Evolutionary conservation across 2,329 filamentous ascomycete species (phyloP), one percentile per base, ranked within the genome.

Genomic region (Graphiopsis chlorocephala): DNA sequence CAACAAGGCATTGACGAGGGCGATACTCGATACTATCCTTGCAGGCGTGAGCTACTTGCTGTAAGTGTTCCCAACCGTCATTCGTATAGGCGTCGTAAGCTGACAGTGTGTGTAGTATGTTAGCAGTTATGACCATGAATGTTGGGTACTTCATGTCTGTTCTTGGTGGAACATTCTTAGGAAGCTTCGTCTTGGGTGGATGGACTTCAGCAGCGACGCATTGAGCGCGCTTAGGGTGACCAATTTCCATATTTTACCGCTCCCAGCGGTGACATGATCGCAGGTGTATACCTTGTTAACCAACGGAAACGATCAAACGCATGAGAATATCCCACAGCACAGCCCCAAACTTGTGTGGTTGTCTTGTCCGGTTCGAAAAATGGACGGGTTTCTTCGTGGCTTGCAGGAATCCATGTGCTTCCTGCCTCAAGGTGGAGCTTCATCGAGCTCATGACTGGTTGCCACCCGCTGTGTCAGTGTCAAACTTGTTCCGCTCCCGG

Each of bases 121-220:
- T 96, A 78, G 91, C 90, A 11, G 90, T 95, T 72, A 96, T 94
- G 91, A 92, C 90, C 2, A 88, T 91, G 83, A 94, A 94, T 71
- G 84, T 93, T 15, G 91, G 91, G 12, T 94, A 94, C 75, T 93
- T 93, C 75, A 77, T 91, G 65, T 91, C 90, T 0, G 84, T 93
- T 14, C 82, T 95, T 8, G 88, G 81, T 8, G 89, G 89, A 15
- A 85, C 88, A 1, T 97, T 97, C 73, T 72, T 95, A 20, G 93
- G 93, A n/a, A 74, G 73, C 48, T 70, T 75, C 50, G 65, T 72
- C 8, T 50, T 74, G 29, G 72, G 72, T 2, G 66, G 71, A n/a
- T 74, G 69, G 68, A 66, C 65, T 1, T 61, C 61, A 15, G 53
- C 65, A 29, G 63, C 64, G 23, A 20, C 57, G n/a, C 63, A 64